These are phyloP conservation scores for Trichoderma sp. DNA, from an alignment of 2,329 filamentous ascomycete genomes.

Conservation along the genomic window DNA sequence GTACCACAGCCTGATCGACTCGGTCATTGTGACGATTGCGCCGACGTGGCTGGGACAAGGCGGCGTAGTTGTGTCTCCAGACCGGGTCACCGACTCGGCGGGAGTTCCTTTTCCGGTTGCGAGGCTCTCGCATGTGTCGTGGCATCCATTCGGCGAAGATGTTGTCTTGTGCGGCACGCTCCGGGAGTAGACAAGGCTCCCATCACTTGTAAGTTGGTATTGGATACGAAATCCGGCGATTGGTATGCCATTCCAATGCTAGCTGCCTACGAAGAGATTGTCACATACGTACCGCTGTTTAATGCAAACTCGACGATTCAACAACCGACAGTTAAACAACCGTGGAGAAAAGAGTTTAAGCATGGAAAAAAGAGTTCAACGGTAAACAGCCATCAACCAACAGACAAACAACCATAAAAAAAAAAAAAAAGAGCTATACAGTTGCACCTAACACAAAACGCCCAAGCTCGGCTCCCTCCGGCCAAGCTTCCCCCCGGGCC, in stretches of 20 bases:
- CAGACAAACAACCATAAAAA: no score
- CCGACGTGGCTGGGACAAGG: conserved; percentile 85
- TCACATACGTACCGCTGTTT: background rate
- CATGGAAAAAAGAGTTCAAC: no score
- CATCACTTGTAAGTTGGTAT: no score
- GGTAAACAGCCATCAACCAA: no score
- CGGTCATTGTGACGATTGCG: conserved; percentile 83
- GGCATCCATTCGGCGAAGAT: conserved; percentile 78
- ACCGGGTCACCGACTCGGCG: conserved; percentile 48
- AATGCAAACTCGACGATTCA: background rate
- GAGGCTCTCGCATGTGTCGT: conserved; percentile 63
- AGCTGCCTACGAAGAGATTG: background rate
- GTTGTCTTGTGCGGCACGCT: conserved; percentile 74
- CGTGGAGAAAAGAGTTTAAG: background rate
- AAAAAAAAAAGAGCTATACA: no score
- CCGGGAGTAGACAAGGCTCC: conserved; percentile 24
- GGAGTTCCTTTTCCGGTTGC: conserved; percentile 58
- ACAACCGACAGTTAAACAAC: no score
- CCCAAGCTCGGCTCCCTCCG: background rate
- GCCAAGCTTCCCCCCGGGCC: background rate
- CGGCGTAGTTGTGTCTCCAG: conserved; percentile 74
- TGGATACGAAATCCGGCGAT: background rate
- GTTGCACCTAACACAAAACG: background rate
- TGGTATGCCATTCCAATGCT: background rate
- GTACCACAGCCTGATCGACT: conserved; percentile 63